Evolutionary conservation across 257 asterid genomes (phyloP).

Genomic region (Solanum paucissectum): DNA sequence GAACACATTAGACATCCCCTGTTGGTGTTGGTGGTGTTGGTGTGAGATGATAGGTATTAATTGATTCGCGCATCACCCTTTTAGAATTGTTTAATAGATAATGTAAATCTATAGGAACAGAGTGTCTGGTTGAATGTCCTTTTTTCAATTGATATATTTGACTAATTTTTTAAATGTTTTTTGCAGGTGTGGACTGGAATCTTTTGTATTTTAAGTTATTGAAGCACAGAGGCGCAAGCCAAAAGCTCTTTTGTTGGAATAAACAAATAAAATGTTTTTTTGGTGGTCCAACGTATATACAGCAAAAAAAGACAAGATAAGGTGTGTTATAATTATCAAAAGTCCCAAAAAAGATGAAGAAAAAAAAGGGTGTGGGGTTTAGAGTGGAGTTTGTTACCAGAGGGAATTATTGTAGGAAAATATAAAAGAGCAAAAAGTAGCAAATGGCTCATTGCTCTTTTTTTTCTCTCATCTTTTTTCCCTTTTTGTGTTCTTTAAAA

Average conservation of each 20-base stretch:
- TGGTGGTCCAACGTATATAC: neutral
- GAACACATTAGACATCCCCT: neutral
- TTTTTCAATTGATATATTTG: neutral
- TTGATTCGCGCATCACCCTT: neutral
- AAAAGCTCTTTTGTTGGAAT: neutral
- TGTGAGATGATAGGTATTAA: neutral
- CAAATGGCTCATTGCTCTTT: slow-evolving; percentile 14
- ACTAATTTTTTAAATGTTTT: neutral
- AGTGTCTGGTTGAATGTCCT: too few relatives aligned
- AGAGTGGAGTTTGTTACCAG: slow-evolving; percentile 28
- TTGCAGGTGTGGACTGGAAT: neutral
- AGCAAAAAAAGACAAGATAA: neutral
- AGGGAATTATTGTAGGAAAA: neutral
- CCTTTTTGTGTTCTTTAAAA: neutral
- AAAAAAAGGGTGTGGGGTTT: slow-evolving; percentile 8
- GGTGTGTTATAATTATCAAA: neutral
- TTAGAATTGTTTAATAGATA: neutral
- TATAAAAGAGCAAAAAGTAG: slow-evolving; percentile 12
- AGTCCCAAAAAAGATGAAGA: neutral
- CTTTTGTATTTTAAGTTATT: neutral
- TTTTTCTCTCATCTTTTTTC: neutral
- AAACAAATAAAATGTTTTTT: neutral
- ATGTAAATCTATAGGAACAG: neutral
- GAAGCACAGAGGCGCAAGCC: neutral
- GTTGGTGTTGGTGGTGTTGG: too few relatives aligned